Conservation (phyloP, 2,329 filamentous ascomycete species). For the Esteya vermicola region DNA sequence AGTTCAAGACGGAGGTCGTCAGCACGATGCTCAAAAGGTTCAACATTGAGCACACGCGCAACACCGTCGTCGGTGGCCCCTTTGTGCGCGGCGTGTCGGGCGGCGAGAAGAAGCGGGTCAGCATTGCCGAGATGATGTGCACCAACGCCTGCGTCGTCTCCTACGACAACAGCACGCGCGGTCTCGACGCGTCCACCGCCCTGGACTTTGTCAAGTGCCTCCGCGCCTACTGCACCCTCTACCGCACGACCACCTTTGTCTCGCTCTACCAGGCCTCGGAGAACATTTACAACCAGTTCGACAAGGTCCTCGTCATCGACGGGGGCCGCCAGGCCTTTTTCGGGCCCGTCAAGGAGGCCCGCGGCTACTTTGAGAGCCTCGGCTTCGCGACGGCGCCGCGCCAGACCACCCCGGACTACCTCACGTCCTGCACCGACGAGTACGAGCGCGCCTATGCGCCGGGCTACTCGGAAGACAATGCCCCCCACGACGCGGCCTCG, state of each 20-base stretch:
- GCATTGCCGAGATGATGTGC: slow-evolving; percentile 72
- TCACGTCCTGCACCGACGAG: slow-evolving; percentile 72
- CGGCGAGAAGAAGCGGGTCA: slow-evolving; percentile 66
- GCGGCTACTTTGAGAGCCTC: slow-evolving; percentile 61
- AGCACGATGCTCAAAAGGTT: slow-evolving; percentile 75
- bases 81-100: slow-evolving; percentile 71
- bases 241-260: slow-evolving; percentile 72
- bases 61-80: slow-evolving; percentile 73
- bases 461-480: slow-evolving; percentile 50
- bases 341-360: slow-evolving; percentile 51
- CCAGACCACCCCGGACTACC: slow-evolving; percentile 69
- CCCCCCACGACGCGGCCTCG: slow-evolving; percentile 52
- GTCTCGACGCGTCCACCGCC: slow-evolving; percentile 40
- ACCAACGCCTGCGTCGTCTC: slow-evolving; percentile 56
- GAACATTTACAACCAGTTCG: slow-evolving; percentile 65
- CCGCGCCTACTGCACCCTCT: slow-evolving; percentile 69
- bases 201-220: slow-evolving; percentile 45
- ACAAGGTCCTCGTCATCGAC: slow-evolving; percentile 75
- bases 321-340: slow-evolving; percentile 64
- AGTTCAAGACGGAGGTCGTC: slow-evolving; percentile 63
- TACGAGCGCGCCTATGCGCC: slow-evolving; percentile 65
- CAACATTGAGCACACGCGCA: slow-evolving; percentile 77
- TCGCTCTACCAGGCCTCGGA: slow-evolving; percentile 78
- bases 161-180: slow-evolving; percentile 56
- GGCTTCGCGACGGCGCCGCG: slow-evolving; percentile 62